A percentile compares a stretch with the other conserved stretches of the same genome.
phyloP scores from a whole-genome alignment of 345 rosid genomes.

The Dimocarpus longan region DNA sequence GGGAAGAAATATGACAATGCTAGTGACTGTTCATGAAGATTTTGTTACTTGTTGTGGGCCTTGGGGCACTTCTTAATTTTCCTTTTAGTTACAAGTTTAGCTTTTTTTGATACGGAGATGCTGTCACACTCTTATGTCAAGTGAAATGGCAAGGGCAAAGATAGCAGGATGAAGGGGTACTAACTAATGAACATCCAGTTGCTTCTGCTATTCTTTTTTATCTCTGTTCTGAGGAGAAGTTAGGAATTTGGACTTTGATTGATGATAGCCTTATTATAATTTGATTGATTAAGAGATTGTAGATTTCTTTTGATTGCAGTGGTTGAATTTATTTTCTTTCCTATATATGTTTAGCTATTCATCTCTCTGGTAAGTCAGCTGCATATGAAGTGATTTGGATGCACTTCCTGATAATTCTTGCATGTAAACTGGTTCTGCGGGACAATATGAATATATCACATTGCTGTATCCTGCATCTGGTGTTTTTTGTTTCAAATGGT shows the following conservation, averaged over 20 bases:
- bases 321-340: background rate
- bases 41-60: background rate
- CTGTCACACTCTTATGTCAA: background rate
- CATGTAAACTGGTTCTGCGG: background rate
- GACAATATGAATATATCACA: background rate
- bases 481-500: constrained; percentile 16
- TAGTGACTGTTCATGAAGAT: background rate
- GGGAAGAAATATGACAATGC: background rate
- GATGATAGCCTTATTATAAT: background rate
- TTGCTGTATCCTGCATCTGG: constrained; percentile 1
- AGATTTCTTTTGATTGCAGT: background rate
- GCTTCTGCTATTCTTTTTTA: background rate
- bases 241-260: constrained; percentile 3
- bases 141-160: background rate
- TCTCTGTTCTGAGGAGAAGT: background rate
- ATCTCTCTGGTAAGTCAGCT: background rate
- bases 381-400: constrained; percentile 7
- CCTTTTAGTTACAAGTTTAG: background rate
- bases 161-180: background rate
- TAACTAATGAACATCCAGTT: background rate
- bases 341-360: background rate
- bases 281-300: background rate
- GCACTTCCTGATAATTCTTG: background rate
- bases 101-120: background rate
- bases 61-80: background rate